Base-by-base conservation (phyloP, 495 filamentous ascomycete genomes). In the Chaetomium fimeti region DNA sequence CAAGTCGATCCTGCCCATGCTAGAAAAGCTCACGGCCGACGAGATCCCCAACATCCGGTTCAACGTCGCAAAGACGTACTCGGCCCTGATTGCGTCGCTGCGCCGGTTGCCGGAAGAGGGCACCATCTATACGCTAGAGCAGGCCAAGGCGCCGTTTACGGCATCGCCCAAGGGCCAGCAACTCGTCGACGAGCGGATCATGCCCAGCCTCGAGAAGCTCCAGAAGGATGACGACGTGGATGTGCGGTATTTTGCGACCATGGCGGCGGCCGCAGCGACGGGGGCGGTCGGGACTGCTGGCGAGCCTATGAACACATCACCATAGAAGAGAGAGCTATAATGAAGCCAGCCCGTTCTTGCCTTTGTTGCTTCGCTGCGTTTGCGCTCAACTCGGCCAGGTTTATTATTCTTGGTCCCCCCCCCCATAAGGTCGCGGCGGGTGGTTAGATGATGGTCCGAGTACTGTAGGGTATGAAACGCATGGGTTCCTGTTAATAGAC, bases 1-100 rank as follows among this genome's bases (percentile, higher is more conserved):
- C 73, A 89, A 88, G 73, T 93, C 89, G 22, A 94, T 98, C 69
- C 86, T 98, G 12, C 93, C 95, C 42, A 98, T 98, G 84, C 83
- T 98, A 76, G 91, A 97, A 71, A 88, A 92, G 77, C 87, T 98
- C 32, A 89, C 96, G 29, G 82, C 83, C 18, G 94, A 98, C 72
- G 91, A 93, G 29, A 98, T 98, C 72, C 94, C 94, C 59, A 98
- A 98, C 76, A 98, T 98, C 74, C 91, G 94, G 59, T 98, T 98
- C 84, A 98, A 98, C 73, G 93, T 98, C 57, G 95, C 94, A 61
- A 98, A 98, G 79, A 97, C 95, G 29, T 98, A 97, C 72, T 84
- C 86, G 20, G 87, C 93, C 48, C 80, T 98, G 48, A 93, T 98
- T 69, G 86, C 89, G 64, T 92, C 93, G 28, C 82, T 98, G 72